Percentiles rank a stretch among this genome's conserved stretches.
Conservation (phyloP, 768 basidiomycete genomes). For the Trametes elegans region DNA sequence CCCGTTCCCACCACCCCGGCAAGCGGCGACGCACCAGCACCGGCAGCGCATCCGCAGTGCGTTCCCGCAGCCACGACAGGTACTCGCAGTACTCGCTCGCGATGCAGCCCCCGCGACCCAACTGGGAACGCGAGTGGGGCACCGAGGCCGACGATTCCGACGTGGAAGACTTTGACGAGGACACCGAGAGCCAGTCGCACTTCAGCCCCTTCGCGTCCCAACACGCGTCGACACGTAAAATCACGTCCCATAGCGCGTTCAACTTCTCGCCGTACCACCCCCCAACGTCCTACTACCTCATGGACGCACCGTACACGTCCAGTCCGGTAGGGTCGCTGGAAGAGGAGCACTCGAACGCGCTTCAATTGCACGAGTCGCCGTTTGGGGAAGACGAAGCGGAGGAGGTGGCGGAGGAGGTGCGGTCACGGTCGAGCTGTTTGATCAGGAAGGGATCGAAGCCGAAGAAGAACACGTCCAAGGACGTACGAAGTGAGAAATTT, state of each 20-base stretch:
- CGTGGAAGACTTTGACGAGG: constrained; percentile 26
- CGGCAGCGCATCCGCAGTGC: constrained; percentile 7
- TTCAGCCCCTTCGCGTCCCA: constrained; percentile 21
- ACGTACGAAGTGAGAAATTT: constrained; percentile 16
- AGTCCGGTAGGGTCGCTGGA: constrained; percentile 26
- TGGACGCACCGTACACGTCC: constrained; percentile 21
- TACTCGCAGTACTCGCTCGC: constrained; percentile 21
- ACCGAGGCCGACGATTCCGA: constrained; percentile 24
- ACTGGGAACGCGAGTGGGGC: constrained; percentile 29
- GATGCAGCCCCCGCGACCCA: constrained; percentile 17
- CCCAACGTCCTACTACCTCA: constrained; percentile 21
- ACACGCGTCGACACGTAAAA: constrained; percentile 13
- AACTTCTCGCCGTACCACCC: constrained; percentile 18
- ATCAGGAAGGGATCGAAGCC: constrained; percentile 11
- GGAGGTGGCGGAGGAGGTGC: constrained; percentile 12
- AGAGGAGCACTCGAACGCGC: constrained; percentile 20
- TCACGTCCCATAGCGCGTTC: constrained; percentile 17
- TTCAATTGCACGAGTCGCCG: constrained; percentile 22
- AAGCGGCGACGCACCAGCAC: constrained; percentile 15
- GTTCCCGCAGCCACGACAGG: constrained; percentile 19
- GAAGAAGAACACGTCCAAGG: constrained; percentile 15
- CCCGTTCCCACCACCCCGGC: constrained; percentile 2
- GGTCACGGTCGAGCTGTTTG: constrained; percentile 8
- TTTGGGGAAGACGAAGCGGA: constrained; percentile 16
- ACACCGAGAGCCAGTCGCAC: constrained; percentile 20